phyloP scores from a whole-genome alignment of 352 stramenopile genomes.

The Globisporangium iwayamae region DNA sequence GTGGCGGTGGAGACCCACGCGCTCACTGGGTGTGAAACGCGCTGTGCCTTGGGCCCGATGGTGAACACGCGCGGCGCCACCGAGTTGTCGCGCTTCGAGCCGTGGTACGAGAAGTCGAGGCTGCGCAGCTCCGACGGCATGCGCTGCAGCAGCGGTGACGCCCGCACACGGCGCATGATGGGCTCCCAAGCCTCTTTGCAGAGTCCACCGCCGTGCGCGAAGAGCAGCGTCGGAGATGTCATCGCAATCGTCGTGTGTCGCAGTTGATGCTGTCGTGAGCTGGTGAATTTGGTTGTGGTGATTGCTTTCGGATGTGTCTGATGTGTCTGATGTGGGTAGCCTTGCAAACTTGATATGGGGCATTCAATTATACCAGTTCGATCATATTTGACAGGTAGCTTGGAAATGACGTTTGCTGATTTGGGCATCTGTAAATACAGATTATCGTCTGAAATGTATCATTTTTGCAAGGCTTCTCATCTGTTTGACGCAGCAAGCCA shows the following conservation, averaged over 20 bases:
- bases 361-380: too few species aligned
- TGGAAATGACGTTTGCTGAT: too few species aligned
- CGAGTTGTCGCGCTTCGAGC: conserved; percentile 35
- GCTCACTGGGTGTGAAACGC: conserved; percentile 39
- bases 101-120: conserved; percentile 57
- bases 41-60: conserved; percentile 10
- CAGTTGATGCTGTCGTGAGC: too few species aligned
- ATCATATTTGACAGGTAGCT: too few species aligned
- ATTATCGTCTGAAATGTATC: too few species aligned
- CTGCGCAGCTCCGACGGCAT: conserved; percentile 14
- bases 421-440: too few species aligned
- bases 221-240: conserved; percentile 30
- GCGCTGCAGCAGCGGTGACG: conserved; percentile 26
- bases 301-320: too few species aligned
- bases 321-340: too few species aligned
- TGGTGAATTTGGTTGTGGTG: not conserved
- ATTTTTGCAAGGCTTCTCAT: too few species aligned
- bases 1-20: conserved; percentile 16
- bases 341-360: too few species aligned
- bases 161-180: conserved; percentile 32
- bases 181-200: conserved; percentile 48
- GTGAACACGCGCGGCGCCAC: conserved; percentile 15
- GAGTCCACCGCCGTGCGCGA: conserved; percentile 44
- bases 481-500: not conserved
- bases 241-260: not conserved